phyloP scores from a whole-genome alignment of 345 rosid species.

The Camelina sativa region DNA sequence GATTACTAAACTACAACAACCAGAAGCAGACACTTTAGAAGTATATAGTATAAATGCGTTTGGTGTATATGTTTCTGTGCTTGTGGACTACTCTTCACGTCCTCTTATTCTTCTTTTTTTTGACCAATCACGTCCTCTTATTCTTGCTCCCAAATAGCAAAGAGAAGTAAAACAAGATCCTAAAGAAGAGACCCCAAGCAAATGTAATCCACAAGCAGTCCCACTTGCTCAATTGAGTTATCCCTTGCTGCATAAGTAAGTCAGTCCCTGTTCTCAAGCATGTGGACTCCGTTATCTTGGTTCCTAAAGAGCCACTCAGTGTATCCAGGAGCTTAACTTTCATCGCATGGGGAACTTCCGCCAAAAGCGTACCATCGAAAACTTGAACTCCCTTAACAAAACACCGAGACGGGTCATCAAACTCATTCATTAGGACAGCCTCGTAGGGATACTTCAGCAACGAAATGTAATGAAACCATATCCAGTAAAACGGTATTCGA shows the following conservation, averaged over 20 bases:
- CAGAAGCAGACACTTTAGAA: constrained; percentile 6
- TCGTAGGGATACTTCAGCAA: constrained; percentile 47
- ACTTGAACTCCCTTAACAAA: constrained; percentile 46
- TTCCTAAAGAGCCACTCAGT: constrained; percentile 43
- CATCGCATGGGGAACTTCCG: constrained; percentile 24
- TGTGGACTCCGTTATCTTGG: constrained; percentile 45
- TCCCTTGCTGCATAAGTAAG: constrained; percentile 45
- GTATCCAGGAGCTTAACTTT: constrained; percentile 41
- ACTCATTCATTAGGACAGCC: constrained; percentile 46
- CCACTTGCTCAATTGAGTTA: constrained; percentile 47
- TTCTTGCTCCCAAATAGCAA: constrained; percentile 51
- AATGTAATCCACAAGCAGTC: constrained; percentile 50
- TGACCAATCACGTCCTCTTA: constrained; percentile 48
- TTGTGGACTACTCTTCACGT: constrained; percentile 42
- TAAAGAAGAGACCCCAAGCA: constrained; percentile 49
- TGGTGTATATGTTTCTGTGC: not conserved
- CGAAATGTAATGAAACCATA: constrained; percentile 50
- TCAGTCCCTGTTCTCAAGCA: constrained; percentile 47
- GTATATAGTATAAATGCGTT: not conserved
- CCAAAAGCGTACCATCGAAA: constrained; percentile 44
- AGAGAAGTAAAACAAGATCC: constrained; percentile 48
- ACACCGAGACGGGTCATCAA: constrained; percentile 40
- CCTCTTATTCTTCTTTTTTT: constrained; percentile 42
- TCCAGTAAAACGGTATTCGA: constrained; percentile 48
- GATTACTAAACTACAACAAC: constrained; percentile 1